A percentile compares a stretch with the other conserved stretches of the same genome.
Evolutionary conservation across 805 yeast genomes (phyloP).

Genomic region (Nakazawaea siamensis): DNA sequence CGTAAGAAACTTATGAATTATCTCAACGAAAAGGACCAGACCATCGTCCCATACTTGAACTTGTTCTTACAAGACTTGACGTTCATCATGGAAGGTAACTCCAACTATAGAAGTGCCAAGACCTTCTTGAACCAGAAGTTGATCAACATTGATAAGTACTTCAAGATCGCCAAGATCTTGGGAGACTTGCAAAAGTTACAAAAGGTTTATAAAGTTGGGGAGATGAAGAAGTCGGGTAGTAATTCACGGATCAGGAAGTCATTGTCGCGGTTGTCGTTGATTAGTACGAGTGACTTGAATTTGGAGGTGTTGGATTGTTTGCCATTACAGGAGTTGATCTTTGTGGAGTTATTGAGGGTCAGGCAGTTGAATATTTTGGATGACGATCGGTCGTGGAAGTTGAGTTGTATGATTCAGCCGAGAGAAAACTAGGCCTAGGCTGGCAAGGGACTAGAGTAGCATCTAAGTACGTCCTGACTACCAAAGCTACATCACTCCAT

Average conservation of each 20-base stretch:
- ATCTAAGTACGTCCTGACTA: too few relatives aligned
- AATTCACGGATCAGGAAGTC: slow-evolving; percentile 25
- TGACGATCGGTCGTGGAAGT: slow-evolving; percentile 64
- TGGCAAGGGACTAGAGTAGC: too few relatives aligned
- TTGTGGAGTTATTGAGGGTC: slow-evolving; percentile 66
- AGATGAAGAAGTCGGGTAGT: slow-evolving; percentile 22
- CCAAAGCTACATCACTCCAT: too few relatives aligned
- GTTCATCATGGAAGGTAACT: slow-evolving; percentile 76
- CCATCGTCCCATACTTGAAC: slow-evolving; percentile 71
- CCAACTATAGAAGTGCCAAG: slow-evolving; percentile 55
- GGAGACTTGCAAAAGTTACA: slow-evolving; percentile 65
- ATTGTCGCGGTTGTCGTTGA: slow-evolving; percentile 7
- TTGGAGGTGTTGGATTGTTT: slow-evolving; percentile 22
- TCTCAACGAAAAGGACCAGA: slow-evolving; percentile 39
- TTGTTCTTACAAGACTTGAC: slow-evolving; percentile 73
- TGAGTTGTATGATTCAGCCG: slow-evolving; percentile 56
- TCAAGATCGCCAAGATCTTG: slow-evolving; percentile 56
- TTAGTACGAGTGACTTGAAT: not conserved
- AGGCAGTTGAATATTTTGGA: slow-evolving; percentile 50
- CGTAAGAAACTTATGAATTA: slow-evolving; percentile 52
- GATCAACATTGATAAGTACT: slow-evolving; percentile 68
- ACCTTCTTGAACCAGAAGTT: slow-evolving; percentile 47
- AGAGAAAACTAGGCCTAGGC: slow-evolving; percentile 30
- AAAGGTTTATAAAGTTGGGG: slow-evolving; percentile 36
- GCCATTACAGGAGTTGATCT: slow-evolving; percentile 49